Conservation (phyloP, 208 protist species). For the Crithidia thermophila region DNA sequence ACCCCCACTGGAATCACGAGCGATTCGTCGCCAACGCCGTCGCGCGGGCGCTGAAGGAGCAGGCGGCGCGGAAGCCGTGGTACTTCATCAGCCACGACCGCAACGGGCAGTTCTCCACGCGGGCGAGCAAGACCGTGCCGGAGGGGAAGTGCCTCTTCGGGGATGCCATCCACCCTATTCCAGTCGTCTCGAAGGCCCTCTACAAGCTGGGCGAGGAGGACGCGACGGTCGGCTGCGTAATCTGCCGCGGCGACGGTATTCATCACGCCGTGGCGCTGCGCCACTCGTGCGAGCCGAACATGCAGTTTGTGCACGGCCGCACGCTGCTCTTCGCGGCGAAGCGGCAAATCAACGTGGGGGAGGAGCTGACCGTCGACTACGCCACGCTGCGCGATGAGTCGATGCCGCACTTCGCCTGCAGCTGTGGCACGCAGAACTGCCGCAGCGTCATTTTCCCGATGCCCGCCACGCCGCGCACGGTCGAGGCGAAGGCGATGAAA, state of each 20-base stretch:
- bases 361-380: slow-evolving; percentile 91
- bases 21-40: slow-evolving; percentile 74
- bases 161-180: slow-evolving; percentile 68
- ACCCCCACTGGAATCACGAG: slow-evolving; percentile 83
- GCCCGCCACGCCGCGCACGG: slow-evolving; percentile 59
- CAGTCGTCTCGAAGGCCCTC: slow-evolving; percentile 74
- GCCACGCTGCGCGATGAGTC: slow-evolving; percentile 77
- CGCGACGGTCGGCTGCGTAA: slow-evolving; percentile 74
- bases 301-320: slow-evolving; percentile 79
- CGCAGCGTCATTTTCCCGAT: slow-evolving; percentile 82
- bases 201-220: slow-evolving; percentile 81
- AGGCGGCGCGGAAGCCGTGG: slow-evolving; percentile 75
- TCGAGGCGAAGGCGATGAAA: slow-evolving; percentile 64
- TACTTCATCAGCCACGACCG: slow-evolving; percentile 88
- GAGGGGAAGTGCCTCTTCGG: slow-evolving; percentile 74
- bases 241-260: slow-evolving; percentile 69
- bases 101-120: slow-evolving; percentile 74
- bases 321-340: slow-evolving; percentile 80
- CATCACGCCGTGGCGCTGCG: slow-evolving; percentile 79
- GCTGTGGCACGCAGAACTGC: slow-evolving; percentile 84
- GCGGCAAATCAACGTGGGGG: slow-evolving; percentile 78
- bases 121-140: slow-evolving; percentile 73
- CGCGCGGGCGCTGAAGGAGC: slow-evolving; percentile 57
- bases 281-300: slow-evolving; percentile 92
- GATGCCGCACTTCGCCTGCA: slow-evolving; percentile 84